These are phyloP conservation scores for Globisporangium irregulare DNA, from an alignment of 352 stramenopile species.

Conservation along the genomic window DNA sequence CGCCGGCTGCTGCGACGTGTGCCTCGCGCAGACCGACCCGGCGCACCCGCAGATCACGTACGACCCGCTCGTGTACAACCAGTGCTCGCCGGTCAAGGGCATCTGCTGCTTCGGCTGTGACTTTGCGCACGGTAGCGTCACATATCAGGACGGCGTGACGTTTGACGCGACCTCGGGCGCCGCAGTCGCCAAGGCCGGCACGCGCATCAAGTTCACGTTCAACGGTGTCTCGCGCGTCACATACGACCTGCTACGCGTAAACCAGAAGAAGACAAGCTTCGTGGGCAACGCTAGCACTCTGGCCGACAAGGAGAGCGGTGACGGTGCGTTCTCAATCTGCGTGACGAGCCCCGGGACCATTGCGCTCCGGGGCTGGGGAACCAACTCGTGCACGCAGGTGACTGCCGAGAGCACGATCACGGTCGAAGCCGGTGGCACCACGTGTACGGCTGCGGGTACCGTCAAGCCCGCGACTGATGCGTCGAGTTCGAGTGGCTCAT, in stretches of 20 bases:
- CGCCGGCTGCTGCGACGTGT: slow-evolving; percentile 39
- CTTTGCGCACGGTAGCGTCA: slow-evolving; percentile 33
- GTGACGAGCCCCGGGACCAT: slow-evolving; percentile 48
- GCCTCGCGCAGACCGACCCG: slow-evolving; percentile 38
- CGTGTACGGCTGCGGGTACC: background rate
- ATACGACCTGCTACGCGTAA: slow-evolving; percentile 50
- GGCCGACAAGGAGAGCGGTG: slow-evolving; percentile 28
- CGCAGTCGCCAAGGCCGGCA: slow-evolving; percentile 30
- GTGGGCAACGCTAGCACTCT: slow-evolving; percentile 29
- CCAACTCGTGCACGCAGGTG: slow-evolving; percentile 44
- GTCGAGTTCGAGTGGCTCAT: background rate
- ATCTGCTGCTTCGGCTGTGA: slow-evolving; percentile 56
- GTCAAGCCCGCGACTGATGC: slow-evolving; percentile 2
- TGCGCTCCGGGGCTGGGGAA: slow-evolving; percentile 58
- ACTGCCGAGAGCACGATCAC: slow-evolving; percentile 45
- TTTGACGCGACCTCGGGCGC: slow-evolving; percentile 26
- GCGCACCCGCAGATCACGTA: slow-evolving; percentile 31
- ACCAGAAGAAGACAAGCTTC: slow-evolving; percentile 64
- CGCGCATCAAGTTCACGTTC: slow-evolving; percentile 56
- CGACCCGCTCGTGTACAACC: slow-evolving; percentile 37
- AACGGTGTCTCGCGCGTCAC: slow-evolving; percentile 50
- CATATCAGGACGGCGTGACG: slow-evolving; percentile 34
- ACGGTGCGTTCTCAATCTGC: slow-evolving; percentile 51
- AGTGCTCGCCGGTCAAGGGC: slow-evolving; percentile 35
- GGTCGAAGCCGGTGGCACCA: slow-evolving; percentile 20